These are phyloP conservation scores for Colletotrichum viniferum DNA, from an alignment of 2,329 filamentous ascomycete species.

Conservation along the genomic window DNA sequence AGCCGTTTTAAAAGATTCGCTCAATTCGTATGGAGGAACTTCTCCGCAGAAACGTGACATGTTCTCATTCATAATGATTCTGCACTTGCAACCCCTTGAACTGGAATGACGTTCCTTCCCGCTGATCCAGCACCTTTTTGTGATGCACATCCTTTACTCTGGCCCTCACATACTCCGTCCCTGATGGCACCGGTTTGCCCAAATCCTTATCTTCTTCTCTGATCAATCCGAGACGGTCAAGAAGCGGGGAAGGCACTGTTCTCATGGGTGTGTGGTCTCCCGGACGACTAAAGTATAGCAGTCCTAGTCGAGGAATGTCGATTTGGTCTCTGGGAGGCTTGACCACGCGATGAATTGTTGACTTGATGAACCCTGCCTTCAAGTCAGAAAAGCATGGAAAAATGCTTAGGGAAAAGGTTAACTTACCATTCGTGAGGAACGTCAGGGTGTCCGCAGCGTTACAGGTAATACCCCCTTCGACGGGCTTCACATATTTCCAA, in stretches of 20 bases:
- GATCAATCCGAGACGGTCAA: neutral
- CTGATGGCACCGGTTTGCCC: neutral
- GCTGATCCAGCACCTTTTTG: neutral
- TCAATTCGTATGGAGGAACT: neutral
- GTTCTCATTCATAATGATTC: neutral
- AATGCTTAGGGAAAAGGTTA: neutral
- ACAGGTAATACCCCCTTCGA: neutral
- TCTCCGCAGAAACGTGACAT: neutral
- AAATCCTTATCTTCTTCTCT: neutral
- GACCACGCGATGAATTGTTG: neutral
- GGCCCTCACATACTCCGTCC: neutral
- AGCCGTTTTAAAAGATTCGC: neutral
- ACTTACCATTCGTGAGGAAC: neutral
- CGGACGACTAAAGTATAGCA: neutral
- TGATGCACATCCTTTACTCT: neutral
- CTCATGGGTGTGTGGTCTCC: neutral
- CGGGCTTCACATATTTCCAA: neutral
- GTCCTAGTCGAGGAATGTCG: neutral
- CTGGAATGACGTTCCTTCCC: neutral
- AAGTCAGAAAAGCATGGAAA: neutral
- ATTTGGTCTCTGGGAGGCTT: neutral
- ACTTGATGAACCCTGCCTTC: neutral
- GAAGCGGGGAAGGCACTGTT: neutral
- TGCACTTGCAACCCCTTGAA: neutral
- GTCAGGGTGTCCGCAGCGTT: neutral